Base-by-base conservation (phyloP, 164 flowering plant species). In the Stephania yunnanensis region DNA sequence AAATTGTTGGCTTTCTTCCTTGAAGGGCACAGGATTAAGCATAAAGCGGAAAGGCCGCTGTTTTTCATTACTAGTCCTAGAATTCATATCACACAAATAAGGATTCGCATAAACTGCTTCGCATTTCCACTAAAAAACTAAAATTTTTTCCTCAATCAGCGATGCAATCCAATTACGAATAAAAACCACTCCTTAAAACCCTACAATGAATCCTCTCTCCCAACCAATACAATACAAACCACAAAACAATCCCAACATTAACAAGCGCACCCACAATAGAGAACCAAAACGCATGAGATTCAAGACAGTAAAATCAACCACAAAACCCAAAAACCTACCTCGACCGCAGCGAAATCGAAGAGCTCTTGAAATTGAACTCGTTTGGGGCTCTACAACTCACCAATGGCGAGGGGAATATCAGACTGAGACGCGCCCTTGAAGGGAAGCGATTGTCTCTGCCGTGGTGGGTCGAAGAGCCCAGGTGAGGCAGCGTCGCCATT, bases 401-500 rank as follows among this genome's bases (percentile, higher is more conserved):
- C 5, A 72, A 68, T 53, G 63, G 72, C 25, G 31, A 73, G 8
- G 77, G 64, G 15, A 71, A 55, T 15, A 45, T 20, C 69, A 79
- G 69, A 70, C 64, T 75, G 6, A 68, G 72, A 42, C 76, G 76
- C 29, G 69, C 29, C 61, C 80, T 81, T 36, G 52, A 10, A 10
- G 72, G 72, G 45, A 42, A 71, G 25, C 42, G 2, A 10, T 63
- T 73, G 15, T 69, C 77, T 13, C 63, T 76, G 12, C 61, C n/a
- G 19, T 36, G 42, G 42, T 36, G 42, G 42, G 53, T 68, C 73
- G 84, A 69, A 61, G 71, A 71, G 46, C 52, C 67, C 19, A 72
- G 13, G 10, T 74, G 74, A 30, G 75, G 76, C 29, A 70, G n/a
- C 17, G 76, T 7, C 10, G 81, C 75, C 74, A 71, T 36, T 55